Conservation (phyloP, 352 stramenopile species). For the Phytophthora citrophthora region DNA sequence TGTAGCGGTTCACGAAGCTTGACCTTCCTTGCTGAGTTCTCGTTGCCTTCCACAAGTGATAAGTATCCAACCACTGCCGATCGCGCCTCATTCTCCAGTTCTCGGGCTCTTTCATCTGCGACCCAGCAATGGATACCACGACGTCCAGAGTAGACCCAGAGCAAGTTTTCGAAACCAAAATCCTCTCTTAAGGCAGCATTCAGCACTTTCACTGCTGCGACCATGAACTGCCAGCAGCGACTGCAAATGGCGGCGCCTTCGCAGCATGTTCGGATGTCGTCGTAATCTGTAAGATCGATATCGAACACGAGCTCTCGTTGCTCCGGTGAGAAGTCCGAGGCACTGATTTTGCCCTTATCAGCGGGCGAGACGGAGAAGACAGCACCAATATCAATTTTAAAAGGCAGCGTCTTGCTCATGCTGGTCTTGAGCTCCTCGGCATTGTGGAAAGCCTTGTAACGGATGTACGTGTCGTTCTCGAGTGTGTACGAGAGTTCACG, state of each 20-base stretch:
- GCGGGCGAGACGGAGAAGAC: constrained; percentile 92
- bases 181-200: constrained; percentile 93
- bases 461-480: constrained; percentile 99
- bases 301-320: constrained; percentile 99
- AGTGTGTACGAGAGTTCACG: constrained; percentile 99
- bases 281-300: constrained; percentile 99
- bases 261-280: constrained; percentile 98
- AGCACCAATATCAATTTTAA: constrained; percentile 99
- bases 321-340: constrained; percentile 89
- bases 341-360: constrained; percentile 89
- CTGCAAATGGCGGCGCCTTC: constrained; percentile 90
- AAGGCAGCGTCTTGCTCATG: constrained; percentile 94
- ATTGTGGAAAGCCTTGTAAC: constrained; percentile 96
- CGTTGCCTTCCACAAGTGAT: constrained; percentile 92
- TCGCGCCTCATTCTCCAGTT: constrained; percentile 96
- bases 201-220: constrained; percentile 96
- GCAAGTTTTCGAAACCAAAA: constrained; percentile 98
- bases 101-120: constrained; percentile 93
- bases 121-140: constrained; percentile 99
- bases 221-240: constrained; percentile 99
- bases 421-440: constrained; percentile 83
- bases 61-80: constrained; percentile 97
- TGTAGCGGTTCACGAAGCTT: constrained; percentile 93
- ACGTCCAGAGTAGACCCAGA: constrained; percentile 99
- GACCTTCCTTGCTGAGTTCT: constrained; percentile 91